These are phyloP conservation scores for Ascochyta rabiei DNA, from an alignment of 2,329 filamentous ascomycete genomes.

Conservation along the genomic window DNA sequence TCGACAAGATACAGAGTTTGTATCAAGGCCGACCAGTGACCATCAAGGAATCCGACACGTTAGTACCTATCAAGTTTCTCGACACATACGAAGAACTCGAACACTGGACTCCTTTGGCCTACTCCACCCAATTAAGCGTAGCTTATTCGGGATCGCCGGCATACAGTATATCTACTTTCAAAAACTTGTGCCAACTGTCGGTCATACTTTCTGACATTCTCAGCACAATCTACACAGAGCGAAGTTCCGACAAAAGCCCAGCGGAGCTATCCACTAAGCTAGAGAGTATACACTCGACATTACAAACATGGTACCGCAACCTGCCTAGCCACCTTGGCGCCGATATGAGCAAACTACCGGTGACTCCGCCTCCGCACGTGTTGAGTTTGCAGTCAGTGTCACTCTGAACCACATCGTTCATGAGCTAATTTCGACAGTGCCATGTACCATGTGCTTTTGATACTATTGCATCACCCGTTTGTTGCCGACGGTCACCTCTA, in stretches of 20 bases:
- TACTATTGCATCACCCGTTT: slow-evolving; percentile 62
- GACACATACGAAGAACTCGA: slow-evolving; percentile 62
- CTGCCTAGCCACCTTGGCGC: slow-evolving; percentile 54
- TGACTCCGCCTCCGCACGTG: slow-evolving; percentile 47
- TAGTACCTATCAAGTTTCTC: slow-evolving; percentile 56
- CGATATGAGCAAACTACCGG: slow-evolving; percentile 35
- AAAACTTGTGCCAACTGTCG: slow-evolving; percentile 52
- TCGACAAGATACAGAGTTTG: slow-evolving; percentile 61
- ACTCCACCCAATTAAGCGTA: slow-evolving; percentile 31
- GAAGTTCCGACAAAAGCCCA: slow-evolving; percentile 40
- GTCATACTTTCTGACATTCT: slow-evolving; percentile 53
- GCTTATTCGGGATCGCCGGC: slow-evolving; percentile 45
- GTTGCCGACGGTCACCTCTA: slow-evolving; percentile 58
- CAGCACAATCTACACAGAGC: slow-evolving; percentile 48
- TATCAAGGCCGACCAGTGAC: slow-evolving; percentile 61
- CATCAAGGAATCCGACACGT: slow-evolving; percentile 54
- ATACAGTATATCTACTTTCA: slow-evolving; percentile 54
- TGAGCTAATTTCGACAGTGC: slow-evolving; percentile 29
- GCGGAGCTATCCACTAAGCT: slow-evolving; percentile 48
- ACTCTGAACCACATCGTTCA: neutral
- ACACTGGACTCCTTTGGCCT: slow-evolving; percentile 56
- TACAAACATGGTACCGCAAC: slow-evolving; percentile 51
- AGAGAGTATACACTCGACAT: slow-evolving; percentile 48
- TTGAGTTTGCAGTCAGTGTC: slow-evolving; percentile 32
- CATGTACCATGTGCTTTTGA: slow-evolving; percentile 59